phyloP scores from a whole-genome alignment of 2,329 filamentous ascomycete genomes.

The Fusarium citri region DNA sequence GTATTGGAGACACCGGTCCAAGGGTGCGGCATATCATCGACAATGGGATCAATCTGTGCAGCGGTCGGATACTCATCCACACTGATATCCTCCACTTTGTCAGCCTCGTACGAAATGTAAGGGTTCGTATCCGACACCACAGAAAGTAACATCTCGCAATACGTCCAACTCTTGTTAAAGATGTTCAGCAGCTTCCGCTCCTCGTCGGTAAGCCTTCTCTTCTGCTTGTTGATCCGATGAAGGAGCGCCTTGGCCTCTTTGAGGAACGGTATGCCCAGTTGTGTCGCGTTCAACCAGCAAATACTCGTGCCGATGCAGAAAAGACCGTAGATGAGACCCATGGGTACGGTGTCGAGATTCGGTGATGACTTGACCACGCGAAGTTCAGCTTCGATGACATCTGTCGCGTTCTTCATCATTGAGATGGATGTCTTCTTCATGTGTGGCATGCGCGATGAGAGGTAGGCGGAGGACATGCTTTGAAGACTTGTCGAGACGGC shows the following conservation, averaged over 20 bases:
- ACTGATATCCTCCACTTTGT: conserved; percentile 25
- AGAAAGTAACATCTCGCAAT: conserved; percentile 55
- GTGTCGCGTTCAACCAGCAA: conserved; percentile 54
- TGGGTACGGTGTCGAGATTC: conserved; percentile 43
- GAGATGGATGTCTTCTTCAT: conserved; percentile 49
- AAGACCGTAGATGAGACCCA: conserved; percentile 52
- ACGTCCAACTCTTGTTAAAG: conserved; percentile 55
- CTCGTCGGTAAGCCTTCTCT: conserved; percentile 8
- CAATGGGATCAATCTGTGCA: conserved; percentile 10
- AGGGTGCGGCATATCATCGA: conserved; percentile 48
- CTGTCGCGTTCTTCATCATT: conserved; percentile 52
- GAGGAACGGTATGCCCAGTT: conserved; percentile 49
- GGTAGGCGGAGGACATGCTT: conserved; percentile 55
- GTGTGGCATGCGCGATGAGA: conserved; percentile 50
- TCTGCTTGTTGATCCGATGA: conserved; percentile 42
- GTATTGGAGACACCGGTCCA: conserved; percentile 55
- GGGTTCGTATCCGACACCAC: conserved; percentile 52
- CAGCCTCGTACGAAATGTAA: conserved; percentile 15
- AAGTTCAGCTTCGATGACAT: conserved; percentile 51
- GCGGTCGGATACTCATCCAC: conserved; percentile 29
- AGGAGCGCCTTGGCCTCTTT: conserved; percentile 47
- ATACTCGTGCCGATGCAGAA: conserved; percentile 56
- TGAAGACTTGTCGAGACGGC: conserved; percentile 55
- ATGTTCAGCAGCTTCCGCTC: conserved; percentile 50
- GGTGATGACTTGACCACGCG: conserved; percentile 34